A percentile compares a stretch with the other conserved stretches of the same genome.
These are phyloP conservation scores for Hevea brasiliensis DNA, from an alignment of 345 rosid species.

Conservation along the genomic window DNA sequence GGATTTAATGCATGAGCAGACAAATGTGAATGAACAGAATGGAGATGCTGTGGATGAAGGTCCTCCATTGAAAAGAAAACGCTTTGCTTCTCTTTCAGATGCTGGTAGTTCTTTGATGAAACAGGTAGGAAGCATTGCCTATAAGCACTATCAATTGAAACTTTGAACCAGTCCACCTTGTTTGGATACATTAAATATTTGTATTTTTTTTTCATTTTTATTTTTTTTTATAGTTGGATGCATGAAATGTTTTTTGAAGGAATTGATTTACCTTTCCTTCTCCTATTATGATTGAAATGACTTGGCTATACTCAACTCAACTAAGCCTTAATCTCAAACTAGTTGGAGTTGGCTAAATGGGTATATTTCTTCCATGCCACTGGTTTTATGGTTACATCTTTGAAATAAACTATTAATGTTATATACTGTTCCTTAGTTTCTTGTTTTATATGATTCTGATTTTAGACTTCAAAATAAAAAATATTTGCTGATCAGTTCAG, in stretches of 20 bases:
- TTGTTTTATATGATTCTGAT: not conserved
- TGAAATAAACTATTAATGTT: not conserved
- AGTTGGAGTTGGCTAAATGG: no score
- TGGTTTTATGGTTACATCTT: no score
- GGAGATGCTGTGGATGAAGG: conserved; percentile 44
- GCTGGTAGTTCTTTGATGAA: conserved; percentile 64
- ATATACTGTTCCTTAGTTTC: not conserved
- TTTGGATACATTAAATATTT: not conserved
- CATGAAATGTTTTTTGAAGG: not conserved
- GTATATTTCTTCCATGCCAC: no score
- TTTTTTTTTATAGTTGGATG: conserved; percentile 5
- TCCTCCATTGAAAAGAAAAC: conserved; percentile 56
- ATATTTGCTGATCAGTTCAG: not conserved
- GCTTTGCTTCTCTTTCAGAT: conserved; percentile 41
- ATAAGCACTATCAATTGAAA: not conserved
- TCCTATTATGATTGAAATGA: not conserved
- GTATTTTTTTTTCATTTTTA: not conserved
- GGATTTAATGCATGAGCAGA: conserved; percentile 32
- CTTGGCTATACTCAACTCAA: not conserved
- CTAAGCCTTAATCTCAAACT: no score
- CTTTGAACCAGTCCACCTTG: not conserved
- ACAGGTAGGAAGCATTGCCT: conserved; percentile 47
- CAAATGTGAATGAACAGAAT: conserved; percentile 37
- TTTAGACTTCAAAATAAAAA: not conserved
- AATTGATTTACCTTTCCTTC: not conserved